Percentiles rank a stretch among this genome's conserved stretches.
Conservation (phyloP, 192 early-diverging fungal species). For the Dissophora globulifera region DNA sequence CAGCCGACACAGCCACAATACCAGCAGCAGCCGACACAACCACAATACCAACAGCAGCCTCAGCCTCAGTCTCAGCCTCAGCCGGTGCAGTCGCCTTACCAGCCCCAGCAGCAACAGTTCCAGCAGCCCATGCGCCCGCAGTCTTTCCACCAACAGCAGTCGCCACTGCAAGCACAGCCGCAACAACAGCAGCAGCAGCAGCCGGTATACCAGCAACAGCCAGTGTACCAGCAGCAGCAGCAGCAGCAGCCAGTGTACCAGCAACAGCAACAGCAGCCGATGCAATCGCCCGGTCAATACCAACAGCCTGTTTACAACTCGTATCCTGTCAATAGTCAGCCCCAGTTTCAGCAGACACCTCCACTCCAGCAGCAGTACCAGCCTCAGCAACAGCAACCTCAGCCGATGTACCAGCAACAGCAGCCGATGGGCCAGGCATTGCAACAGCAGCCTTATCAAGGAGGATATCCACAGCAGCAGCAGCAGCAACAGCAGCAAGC, state of each 20-base stretch:
- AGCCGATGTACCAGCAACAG: constrained; percentile 10
- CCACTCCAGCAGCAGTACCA: constrained; percentile 32
- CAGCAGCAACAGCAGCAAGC: constrained; percentile 9
- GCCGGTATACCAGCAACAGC: constrained; percentile 10
- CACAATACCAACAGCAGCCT: constrained; percentile 20
- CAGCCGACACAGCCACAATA: constrained; percentile 13
- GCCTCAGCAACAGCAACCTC: constrained; percentile 11
- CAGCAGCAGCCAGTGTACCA: constrained; percentile 18
- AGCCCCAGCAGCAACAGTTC: constrained; percentile 26
- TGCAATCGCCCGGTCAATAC: constrained; percentile 9
- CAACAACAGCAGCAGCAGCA: constrained; percentile 4
- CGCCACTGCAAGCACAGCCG: not conserved
- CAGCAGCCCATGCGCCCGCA: constrained; percentile 32
- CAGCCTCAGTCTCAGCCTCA: constrained; percentile 29
- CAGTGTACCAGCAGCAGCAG: constrained; percentile 16
- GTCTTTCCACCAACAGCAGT: constrained; percentile 36
- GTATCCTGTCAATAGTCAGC: constrained; percentile 24
- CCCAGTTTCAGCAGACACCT: constrained; percentile 15
- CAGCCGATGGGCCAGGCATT: constrained; percentile 1
- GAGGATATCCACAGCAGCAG: constrained; percentile 11
- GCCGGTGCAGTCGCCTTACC: constrained; percentile 6
- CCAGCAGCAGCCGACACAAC: constrained; percentile 17
- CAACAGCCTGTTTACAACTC: constrained; percentile 17
- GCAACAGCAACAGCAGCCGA: constrained; percentile 16
- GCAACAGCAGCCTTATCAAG: constrained; percentile 10